Percentiles rank a stretch among this genome's conserved stretches.
Conservation (phyloP, 345 rosid genomes). For the Murraya koenigii region DNA sequence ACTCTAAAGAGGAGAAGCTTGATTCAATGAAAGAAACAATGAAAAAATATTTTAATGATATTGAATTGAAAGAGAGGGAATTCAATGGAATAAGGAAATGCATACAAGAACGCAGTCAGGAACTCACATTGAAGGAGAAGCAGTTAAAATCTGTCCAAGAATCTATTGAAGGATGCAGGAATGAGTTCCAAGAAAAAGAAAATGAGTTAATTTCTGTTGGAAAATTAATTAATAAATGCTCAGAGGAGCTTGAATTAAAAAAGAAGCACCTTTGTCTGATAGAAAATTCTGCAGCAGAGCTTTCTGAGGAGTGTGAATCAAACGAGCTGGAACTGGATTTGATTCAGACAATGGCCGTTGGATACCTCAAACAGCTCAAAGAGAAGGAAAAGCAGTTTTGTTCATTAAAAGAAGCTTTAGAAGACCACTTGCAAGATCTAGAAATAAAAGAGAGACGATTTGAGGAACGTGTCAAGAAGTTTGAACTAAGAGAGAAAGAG, state of each 20-base stretch:
- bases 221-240: slow-evolving; percentile 18
- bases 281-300: background rate
- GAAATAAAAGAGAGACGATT: slow-evolving; percentile 21
- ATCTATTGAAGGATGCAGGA: slow-evolving; percentile 17
- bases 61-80: slow-evolving; percentile 26
- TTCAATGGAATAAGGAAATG: slow-evolving; percentile 13
- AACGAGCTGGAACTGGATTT: slow-evolving; percentile 22
- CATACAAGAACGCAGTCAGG: slow-evolving; percentile 14
- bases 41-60: slow-evolving; percentile 3
- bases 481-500: slow-evolving; percentile 26
- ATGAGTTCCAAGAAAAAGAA: slow-evolving; percentile 19
- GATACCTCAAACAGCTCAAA: slow-evolving; percentile 16
- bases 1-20: slow-evolving; percentile 25
- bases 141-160: slow-evolving; percentile 21
- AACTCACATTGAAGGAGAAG: slow-evolving; percentile 24
- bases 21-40: slow-evolving; percentile 4
- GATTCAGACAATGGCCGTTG: slow-evolving; percentile 16
- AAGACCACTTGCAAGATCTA: slow-evolving; percentile 12
- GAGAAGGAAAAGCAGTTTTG: slow-evolving; percentile 25
- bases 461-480: slow-evolving; percentile 19
- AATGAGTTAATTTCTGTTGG: slow-evolving; percentile 17
- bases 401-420: slow-evolving; percentile 3
- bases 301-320: slow-evolving; percentile 18
- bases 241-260: slow-evolving; percentile 19
- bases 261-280: slow-evolving; percentile 18